Percentiles rank a stretch among this genome's conserved stretches.
phyloP scores from a whole-genome alignment of 176 grass and related monocot genomes.

The Aegilops longissima region DNA sequence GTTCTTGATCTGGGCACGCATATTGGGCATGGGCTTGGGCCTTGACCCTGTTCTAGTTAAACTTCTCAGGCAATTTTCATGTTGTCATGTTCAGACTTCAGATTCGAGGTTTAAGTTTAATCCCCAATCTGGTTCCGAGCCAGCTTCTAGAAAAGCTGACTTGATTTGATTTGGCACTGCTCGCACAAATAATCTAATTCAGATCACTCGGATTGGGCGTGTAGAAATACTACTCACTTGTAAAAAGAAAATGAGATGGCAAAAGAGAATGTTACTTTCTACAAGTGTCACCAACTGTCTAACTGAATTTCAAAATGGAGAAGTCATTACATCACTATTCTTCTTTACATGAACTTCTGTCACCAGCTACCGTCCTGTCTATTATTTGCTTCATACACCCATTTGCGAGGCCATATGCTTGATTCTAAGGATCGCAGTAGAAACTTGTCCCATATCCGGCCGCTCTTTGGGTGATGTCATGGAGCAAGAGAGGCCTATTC shows the following conservation, averaged over 20 bases:
- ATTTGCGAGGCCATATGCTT: slow-evolving; percentile 11
- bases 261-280: not conserved
- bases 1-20: not conserved
- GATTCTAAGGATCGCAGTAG: slow-evolving; percentile 23
- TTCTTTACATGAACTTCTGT: not conserved
- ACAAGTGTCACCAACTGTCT: not conserved
- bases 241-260: not conserved
- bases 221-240: not conserved
- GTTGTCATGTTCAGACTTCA: not conserved
- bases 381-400: not conserved
- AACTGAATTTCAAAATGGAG: not conserved
- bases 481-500: slow-evolving; percentile 33
- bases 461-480: not conserved
- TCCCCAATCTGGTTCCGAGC: not conserved
- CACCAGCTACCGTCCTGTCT: not conserved
- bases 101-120: not conserved
- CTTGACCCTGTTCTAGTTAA: not conserved
- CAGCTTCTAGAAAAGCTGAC: not conserved
- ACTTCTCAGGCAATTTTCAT: not conserved
- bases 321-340: not conserved
- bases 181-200: not conserved
- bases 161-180: not conserved
- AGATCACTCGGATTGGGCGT: not conserved
- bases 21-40: not conserved
- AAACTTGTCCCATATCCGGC: slow-evolving; percentile 25